Conservation (phyloP, 1,284 basidiomycete species). For the Ustilago hordei region DNA sequence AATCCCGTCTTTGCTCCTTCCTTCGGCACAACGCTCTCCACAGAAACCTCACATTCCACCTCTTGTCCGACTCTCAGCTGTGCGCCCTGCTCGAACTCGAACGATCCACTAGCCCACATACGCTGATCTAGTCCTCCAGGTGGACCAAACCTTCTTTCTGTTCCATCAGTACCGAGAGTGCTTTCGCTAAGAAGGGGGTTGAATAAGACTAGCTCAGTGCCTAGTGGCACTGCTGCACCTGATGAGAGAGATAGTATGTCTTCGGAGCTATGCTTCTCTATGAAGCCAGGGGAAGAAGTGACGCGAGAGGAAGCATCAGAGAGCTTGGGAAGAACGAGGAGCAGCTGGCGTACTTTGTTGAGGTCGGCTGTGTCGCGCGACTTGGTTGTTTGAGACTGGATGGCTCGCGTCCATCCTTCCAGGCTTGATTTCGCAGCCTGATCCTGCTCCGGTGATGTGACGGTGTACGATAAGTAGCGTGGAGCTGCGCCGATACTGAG, state of each 20-base stretch:
- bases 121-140: conserved; percentile 46
- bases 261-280: conserved; percentile 29
- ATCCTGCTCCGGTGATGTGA: neutral
- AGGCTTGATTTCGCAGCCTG: conserved; percentile 11
- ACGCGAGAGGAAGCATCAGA: neutral
- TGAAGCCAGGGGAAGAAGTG: conserved; percentile 8
- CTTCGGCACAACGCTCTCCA: conserved; percentile 40
- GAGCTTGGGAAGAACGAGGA: conserved; percentile 37
- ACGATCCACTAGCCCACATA: conserved; percentile 53
- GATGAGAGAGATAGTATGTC: conserved; percentile 6
- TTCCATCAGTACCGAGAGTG: conserved; percentile 27
- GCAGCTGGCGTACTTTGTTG: conserved; percentile 44
- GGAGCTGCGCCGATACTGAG: too few species aligned
- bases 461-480: conserved; percentile 3
- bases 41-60: conserved; percentile 22
- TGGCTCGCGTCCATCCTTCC: conserved; percentile 26
- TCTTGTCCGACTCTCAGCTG: conserved; percentile 30
- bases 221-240: conserved; percentile 24
- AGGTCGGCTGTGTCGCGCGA: conserved; percentile 43
- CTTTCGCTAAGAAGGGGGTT: conserved; percentile 43
- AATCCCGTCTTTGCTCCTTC: conserved; percentile 40
- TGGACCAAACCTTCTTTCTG: conserved; percentile 42
- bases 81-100: conserved; percentile 29
- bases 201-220: conserved; percentile 44
- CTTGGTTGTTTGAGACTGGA: conserved; percentile 18